Evolutionary conservation across 108 stramenopile genomes (phyloP), one percentile per base, ranked within the genome.

Genomic region (Skeletonema potamos): DNA sequence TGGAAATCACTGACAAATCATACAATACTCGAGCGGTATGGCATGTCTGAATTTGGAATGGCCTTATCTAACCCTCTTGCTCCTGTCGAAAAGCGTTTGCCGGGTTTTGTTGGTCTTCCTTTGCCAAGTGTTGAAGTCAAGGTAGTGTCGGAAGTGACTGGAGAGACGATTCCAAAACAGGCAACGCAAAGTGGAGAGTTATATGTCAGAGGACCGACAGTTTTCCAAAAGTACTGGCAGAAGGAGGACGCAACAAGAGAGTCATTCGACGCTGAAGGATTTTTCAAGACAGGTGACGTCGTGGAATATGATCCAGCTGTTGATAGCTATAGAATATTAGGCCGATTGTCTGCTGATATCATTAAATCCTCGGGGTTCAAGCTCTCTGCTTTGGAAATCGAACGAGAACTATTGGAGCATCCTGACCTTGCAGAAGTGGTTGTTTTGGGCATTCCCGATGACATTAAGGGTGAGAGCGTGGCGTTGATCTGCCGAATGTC

Each of bases 1-100:
- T 85, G 85, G 85, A 57, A 59, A 63, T 22, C 62, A 17, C 33
- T 83, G 37, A 85, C 85, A 3, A 65, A 69, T 2, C 85, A 85
- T 29, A 79, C 77, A 12, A 72, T 85, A 28, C 60, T 85, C 75
- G 85, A 85, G 48, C 54, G 84, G 28, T 85, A 85, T 37, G 85
- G 85, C 17, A 85, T 85, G 85, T 80, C 82, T 0, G 82, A 83
- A 63, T 72, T 86, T 58, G 85, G 72, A 15, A 86, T 86, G 85
- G 82, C 82, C 2, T 64, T 86, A 29, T 76, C 76, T 41, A 86
- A 86, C 61, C 85, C 85, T 22, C 62, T 74, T 46, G 27, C 24
- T 11, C 66, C 71, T 20, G 56, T 64, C 11, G 62, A 61, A 54
- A 43, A 63, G 12, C 41, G 82, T 11, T 73, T 57, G 32, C 79